phyloP scores from a whole-genome alignment of 495 filamentous ascomycete species.

The Pyrenopolyporus hunteri region DNA sequence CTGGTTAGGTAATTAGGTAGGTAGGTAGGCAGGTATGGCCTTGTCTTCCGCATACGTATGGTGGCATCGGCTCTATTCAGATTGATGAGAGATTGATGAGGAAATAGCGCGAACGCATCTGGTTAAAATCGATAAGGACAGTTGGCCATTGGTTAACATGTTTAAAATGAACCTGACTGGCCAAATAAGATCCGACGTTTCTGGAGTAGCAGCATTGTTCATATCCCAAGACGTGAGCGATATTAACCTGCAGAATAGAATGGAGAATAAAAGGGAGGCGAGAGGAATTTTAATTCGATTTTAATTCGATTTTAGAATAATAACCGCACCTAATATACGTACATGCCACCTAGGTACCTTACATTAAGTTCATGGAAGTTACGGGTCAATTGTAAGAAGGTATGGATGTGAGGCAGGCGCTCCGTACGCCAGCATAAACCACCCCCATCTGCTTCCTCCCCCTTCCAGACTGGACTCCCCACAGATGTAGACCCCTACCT shows the following conservation, averaged over 20 bases:
- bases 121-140: slow-evolving; percentile 33
- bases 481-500: background rate
- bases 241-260: too few species aligned
- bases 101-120: slow-evolving; percentile 18
- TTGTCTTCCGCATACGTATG: slow-evolving; percentile 14
- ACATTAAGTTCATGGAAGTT: too few species aligned
- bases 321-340: background rate
- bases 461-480: background rate
- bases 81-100: slow-evolving; percentile 22
- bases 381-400: too few species aligned
- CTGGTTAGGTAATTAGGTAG: slow-evolving; percentile 34
- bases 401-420: too few species aligned
- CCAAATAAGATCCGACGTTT: slow-evolving; percentile 9
- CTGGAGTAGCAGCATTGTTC: too few species aligned
- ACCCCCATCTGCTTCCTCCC: background rate
- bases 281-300: slow-evolving; percentile 4
- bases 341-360: too few species aligned
- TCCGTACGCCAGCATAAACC: too few species aligned
- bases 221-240: background rate
- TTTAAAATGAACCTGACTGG: slow-evolving; percentile 3
- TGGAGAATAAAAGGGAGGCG: slow-evolving; percentile 10
- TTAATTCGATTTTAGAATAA: slow-evolving; percentile 17
- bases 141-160: slow-evolving; percentile 9
- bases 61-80: slow-evolving; percentile 30
- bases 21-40: slow-evolving; percentile 31